A percentile compares a stretch with the other conserved stretches of the same genome.
These are phyloP conservation scores for Suillus variegatus DNA, from an alignment of 768 basidiomycete species.

Conservation along the genomic window DNA sequence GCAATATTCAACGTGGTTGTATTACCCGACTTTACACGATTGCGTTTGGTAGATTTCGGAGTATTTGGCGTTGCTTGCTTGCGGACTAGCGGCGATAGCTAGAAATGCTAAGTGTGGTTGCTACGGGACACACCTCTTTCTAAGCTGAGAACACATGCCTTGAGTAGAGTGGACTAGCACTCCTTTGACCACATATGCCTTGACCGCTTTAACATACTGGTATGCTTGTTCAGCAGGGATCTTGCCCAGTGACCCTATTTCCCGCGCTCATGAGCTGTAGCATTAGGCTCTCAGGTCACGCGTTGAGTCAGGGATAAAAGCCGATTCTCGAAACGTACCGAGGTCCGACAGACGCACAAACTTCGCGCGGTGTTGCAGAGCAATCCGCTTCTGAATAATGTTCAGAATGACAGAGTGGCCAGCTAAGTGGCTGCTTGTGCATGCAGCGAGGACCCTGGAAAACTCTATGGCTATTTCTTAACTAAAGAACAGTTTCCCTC, in stretches of 20 bases:
- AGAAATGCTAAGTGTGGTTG: background rate
- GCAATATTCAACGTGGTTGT: background rate
- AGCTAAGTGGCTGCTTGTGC: background rate
- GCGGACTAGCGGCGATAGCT: no score
- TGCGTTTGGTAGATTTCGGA: no score
- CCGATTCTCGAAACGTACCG: background rate
- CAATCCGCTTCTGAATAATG: background rate
- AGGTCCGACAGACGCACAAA: constrained; percentile 3
- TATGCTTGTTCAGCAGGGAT: background rate
- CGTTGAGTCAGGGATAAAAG: background rate
- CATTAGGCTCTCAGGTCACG: background rate
- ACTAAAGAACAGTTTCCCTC: background rate
- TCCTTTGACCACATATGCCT: background rate
- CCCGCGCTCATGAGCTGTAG: background rate
- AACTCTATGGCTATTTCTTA: background rate
- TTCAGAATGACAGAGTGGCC: background rate
- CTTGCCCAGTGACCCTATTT: background rate
- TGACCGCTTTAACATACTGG: background rate
- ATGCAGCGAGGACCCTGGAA: background rate
- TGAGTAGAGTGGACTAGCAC: background rate
- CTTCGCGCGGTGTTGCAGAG: background rate
- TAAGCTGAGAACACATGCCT: background rate
- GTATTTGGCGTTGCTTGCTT: no score
- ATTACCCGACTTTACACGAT: no score
- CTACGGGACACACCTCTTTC: background rate